Conservation (phyloP, 192 early-diverging fungal genomes). For the Pilaira anomala region DNA sequence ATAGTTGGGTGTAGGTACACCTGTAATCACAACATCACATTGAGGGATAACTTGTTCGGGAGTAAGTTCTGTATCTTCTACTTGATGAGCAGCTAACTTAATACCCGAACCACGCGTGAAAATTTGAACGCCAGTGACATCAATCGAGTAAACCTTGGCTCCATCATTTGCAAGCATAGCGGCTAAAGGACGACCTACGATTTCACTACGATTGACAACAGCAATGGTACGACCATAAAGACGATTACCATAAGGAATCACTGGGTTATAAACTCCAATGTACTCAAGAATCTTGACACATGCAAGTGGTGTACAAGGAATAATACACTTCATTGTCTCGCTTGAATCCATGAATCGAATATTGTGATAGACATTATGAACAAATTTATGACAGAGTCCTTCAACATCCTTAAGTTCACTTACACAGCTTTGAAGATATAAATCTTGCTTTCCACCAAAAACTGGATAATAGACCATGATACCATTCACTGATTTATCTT, state of each 20-base stretch:
- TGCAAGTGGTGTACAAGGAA: conserved; percentile 98
- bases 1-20: conserved; percentile 86
- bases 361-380: conserved; percentile 92
- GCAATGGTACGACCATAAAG: conserved; percentile 91
- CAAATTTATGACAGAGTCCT: conserved; percentile 91
- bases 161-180: conserved; percentile 98
- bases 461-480: conserved; percentile 99
- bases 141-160: conserved; percentile 94
- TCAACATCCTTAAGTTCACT: conserved; percentile 91
- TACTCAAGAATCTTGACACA: conserved; percentile 94
- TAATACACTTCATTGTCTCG: conserved; percentile 88
- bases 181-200: conserved; percentile 96
- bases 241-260: conserved; percentile 89
- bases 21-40: conserved; percentile 98
- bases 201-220: conserved; percentile 93
- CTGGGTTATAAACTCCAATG: conserved; percentile 89
- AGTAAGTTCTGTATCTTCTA: conserved; percentile 68
- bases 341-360: conserved; percentile 77
- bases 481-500: conserved; percentile 80
- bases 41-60: conserved; percentile 75
- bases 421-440: conserved; percentile 91
- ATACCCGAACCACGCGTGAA: conserved; percentile 67
- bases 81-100: conserved; percentile 65
- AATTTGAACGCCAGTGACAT: conserved; percentile 82
- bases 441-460: conserved; percentile 91